Evolutionary conservation across 2,329 filamentous ascomycete genomes (phyloP), one percentile per base, ranked within the genome.

Genomic region (Scedosporium boydii): DNA sequence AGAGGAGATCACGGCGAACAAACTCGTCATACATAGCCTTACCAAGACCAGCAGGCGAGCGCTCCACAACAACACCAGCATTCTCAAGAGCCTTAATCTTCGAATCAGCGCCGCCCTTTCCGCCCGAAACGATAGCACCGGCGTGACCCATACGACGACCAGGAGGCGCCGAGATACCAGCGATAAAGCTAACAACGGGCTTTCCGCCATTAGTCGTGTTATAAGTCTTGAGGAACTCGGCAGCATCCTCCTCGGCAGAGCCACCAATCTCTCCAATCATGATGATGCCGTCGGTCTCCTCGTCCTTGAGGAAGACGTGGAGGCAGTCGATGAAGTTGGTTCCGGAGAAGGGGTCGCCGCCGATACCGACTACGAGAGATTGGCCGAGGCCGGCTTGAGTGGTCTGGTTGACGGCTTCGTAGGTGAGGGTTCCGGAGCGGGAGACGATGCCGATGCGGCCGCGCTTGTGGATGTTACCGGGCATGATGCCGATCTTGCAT

Each of bases 291-390:
- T 99, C 95, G 46, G 95, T 99, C 81, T 96, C 91, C 76, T 89
- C 84, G 77, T 99, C 95, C 77, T 96, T 83, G 71, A 96, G 86
- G 87, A 99, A 99, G 74, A 98, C 91, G 75, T 91, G 90, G 70
- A 99, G 84, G 84, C 93, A 97, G 85, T 99, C 95, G 79, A 99
- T 98, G 83, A 98, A 99, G 86, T 96, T 98, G 79, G 95, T 98
- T 71, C 95, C 95, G 72, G 89, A 93, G 85, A 99, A 99, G 71
- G 95, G 95, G 80, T 99, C 95, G 80, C 95, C 95, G 67, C 95
- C 95, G 71, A 99, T 98, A 74, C 95, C 95, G 72, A 99, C 90
- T 72, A 99, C 95, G 71, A 99, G 91, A 38, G 93, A 97, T 83
- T 99, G 95, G 68, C 95, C 95, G 64, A 99, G 90, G 67, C 95